A percentile compares a stretch with the other conserved stretches of the same genome.
phyloP scores from a whole-genome alignment of 2,329 filamentous ascomycete genomes.

The Ceratocystis papillata region DNA sequence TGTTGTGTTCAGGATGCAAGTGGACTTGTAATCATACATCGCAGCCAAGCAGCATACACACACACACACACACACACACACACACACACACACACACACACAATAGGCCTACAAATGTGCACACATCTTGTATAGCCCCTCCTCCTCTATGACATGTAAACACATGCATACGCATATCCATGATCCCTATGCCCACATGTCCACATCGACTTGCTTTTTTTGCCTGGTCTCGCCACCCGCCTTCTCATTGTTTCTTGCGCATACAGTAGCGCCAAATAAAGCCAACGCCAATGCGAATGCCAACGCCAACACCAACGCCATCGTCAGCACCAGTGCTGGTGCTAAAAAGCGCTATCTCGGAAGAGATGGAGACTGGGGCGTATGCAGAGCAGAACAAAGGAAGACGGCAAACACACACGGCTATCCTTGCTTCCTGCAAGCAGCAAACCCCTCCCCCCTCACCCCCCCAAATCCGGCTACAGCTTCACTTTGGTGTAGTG shows the following conservation, averaged over 20 bases:
- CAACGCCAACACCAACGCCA: too few species aligned
- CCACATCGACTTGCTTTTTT: not conserved
- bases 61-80: too few species aligned
- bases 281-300: not conserved
- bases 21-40: not conserved
- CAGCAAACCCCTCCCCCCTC: not conserved
- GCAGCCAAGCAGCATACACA: not conserved
- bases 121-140: too few species aligned
- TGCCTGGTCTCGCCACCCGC: not conserved
- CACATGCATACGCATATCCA: too few species aligned
- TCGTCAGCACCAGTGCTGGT: not conserved
- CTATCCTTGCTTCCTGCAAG: slow-evolving; percentile 1
- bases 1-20: not conserved
- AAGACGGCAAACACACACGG: not conserved
- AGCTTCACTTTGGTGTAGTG: slow-evolving; percentile 1
- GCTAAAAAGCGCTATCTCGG: slow-evolving; percentile 8
- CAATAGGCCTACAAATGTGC: too few species aligned
- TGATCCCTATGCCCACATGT: too few species aligned
- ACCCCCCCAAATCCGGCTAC: not conserved
- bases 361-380: slow-evolving; percentile 11
- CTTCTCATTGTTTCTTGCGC: not conserved
- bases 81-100: too few species aligned
- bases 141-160: too few species aligned
- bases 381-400: not conserved
- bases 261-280: not conserved